Base-by-base conservation (phyloP, 768 basidiomycete species). In the Cystobasidium tubakii region DNA sequence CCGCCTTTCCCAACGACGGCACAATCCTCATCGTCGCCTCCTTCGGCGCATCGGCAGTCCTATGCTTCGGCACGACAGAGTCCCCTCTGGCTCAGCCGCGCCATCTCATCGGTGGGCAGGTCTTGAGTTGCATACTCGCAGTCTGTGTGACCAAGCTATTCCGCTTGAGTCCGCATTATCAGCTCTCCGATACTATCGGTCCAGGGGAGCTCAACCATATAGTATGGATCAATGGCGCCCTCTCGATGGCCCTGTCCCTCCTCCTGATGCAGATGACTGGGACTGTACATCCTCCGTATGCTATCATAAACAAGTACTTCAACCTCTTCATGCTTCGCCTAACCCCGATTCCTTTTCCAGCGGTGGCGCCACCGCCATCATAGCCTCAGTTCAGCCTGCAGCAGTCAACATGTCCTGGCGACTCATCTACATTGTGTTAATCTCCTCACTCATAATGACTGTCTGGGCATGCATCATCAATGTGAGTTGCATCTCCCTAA, bases 221-320 rank as follows among this genome's bases (percentile, higher is more conserved):
- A 2, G 73, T 74, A 1, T 74, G 73, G 73, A 31, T 74, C 50
- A 74, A 74, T 50, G 73, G 50, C 1, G 64, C 65, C 15, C 54
- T 74, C 12, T 33, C 46, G 7, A 74, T 67, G 64, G 73, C 73
- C 4, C 43, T 63, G 2, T 46, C 64, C 7, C 15, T 74, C 15
- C 36, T 50, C 10, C 39, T 74, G 7, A 74, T 74, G 73, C 73
- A 74, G 53, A 57, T 74, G n/a, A 74, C 73, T 12, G 73, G 73
- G 1, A 74, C 73, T 36, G 73, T 74, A 1, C 73, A 74, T 54
- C 73, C 73, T 21, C 73, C 73, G 65, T 73, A 43, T 6, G 39
- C 15, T n/a, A n/a, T n/a, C n/a, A n/a, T n/a, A n/a, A n/a, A n/a
- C n/a, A n/a, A n/a, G n/a, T n/a, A n/a, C n/a, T n/a, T n/a, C n/a